Percentiles rank a stretch among this genome's conserved stretches.
Evolutionary conservation across 2,329 filamentous ascomycete species (phyloP).

Genomic region (Fusarium oxysporum): DNA sequence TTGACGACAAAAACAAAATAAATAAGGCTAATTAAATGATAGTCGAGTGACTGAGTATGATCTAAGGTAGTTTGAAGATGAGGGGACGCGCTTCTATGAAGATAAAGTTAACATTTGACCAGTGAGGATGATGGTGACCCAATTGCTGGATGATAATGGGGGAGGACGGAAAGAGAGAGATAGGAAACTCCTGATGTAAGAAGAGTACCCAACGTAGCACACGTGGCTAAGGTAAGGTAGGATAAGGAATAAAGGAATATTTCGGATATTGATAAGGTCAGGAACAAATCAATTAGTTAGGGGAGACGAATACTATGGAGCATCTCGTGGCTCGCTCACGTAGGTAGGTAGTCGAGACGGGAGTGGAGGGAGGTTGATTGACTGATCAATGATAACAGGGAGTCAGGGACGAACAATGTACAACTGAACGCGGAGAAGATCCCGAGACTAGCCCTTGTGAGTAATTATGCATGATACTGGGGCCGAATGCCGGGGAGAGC

Average conservation of each 20-base stretch:
- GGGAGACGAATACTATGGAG: conserved; percentile 13
- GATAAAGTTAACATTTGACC: conserved; percentile 30
- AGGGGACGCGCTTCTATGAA: conserved; percentile 14
- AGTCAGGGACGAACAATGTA: not conserved
- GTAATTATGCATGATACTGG: conserved; percentile 15
- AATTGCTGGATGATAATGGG: conserved; percentile 1
- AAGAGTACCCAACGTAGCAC: not conserved
- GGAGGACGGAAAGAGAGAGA: conserved; percentile 16
- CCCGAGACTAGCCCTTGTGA: conserved; percentile 35
- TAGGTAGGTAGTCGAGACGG: not conserved
- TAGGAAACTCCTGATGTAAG: conserved; percentile 9
- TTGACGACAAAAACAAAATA: not conserved
- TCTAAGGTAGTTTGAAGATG: not conserved
- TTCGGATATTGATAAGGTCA: conserved; percentile 7
- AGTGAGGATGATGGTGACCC: conserved; percentile 28
- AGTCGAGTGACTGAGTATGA: not conserved
- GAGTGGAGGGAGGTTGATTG: conserved; percentile 14
- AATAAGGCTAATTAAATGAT: not conserved
- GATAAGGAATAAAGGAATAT: conserved; percentile 6
- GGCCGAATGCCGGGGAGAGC: conserved; percentile 4
- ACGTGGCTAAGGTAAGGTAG: conserved; percentile 14
- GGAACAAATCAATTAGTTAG: not conserved
- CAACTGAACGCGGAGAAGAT: conserved; percentile 35
- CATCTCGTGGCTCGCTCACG: conserved; percentile 25
- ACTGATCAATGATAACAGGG: not conserved